Conservation (phyloP, 2,329 filamentous ascomycete species). For the Pestalotiopsis sp. region DNA sequence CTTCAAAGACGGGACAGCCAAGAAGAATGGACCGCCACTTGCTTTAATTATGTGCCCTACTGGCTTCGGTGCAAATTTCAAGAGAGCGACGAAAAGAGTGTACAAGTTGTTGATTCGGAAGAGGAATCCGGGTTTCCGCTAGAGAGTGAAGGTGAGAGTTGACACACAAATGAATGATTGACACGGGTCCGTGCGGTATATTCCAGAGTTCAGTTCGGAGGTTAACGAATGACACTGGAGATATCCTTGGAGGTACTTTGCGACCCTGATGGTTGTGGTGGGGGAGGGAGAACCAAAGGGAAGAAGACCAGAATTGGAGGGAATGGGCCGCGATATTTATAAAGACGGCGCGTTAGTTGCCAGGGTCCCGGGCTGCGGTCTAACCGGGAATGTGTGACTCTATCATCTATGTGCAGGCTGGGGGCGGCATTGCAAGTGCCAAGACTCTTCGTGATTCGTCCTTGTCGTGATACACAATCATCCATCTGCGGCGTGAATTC, state of each 20-base stretch:
- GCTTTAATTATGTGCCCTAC: constrained; percentile 15
- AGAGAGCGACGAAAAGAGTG: constrained; percentile 61
- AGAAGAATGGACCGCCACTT: constrained; percentile 9
- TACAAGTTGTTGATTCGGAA: constrained; percentile 24
- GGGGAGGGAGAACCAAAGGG: constrained; percentile 54
- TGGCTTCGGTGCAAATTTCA: constrained; percentile 28
- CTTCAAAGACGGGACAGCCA: constrained; percentile 33
- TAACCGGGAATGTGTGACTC: not conserved
- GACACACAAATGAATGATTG: constrained; percentile 47
- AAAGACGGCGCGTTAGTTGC: not conserved
- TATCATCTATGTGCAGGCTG: not conserved
- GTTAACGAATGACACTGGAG: constrained; percentile 52
- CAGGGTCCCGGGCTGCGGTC: not conserved
- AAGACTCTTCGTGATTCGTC: constrained; percentile 4
- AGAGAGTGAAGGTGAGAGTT: constrained; percentile 25
- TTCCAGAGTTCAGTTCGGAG: constrained; percentile 36
- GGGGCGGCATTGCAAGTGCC: not conserved
- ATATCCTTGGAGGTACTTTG: constrained; percentile 58
- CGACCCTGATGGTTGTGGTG: constrained; percentile 60
- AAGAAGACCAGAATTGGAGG: constrained; percentile 38
- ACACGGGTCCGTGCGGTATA: constrained; percentile 54
- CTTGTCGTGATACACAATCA: not conserved
- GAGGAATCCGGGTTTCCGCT: constrained; percentile 10
- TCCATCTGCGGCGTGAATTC: not conserved
- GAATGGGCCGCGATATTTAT: constrained; percentile 40